Base-by-base conservation (phyloP, 768 basidiomycete species). In the Pholiota molesta region DNA sequence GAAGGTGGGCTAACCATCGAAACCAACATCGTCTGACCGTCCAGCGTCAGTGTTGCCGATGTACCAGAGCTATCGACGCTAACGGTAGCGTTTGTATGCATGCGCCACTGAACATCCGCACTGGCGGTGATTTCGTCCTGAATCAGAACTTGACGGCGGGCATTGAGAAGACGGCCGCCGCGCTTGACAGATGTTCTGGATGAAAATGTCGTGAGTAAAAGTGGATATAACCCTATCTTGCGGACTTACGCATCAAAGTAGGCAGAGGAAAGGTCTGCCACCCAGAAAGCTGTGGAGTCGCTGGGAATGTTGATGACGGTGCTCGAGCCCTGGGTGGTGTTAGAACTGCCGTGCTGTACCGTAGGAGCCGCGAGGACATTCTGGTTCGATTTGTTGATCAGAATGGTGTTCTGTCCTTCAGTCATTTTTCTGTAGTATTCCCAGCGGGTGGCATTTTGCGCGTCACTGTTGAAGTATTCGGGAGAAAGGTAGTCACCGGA, bases 381-480 rank as follows among this genome's bases (percentile, higher is more conserved):
- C 77, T 99, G 97, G 78, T 99, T 98, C 33, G 76, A 71, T 63
- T 79, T 77, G 67, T 83, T 83, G 66, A 98, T 82, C 57, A 96
- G 70, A 64, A 99, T 81, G 5, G 95, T 95, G 80, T 99, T 99
- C 79, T 99, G 97, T 2, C 97, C 97, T 76, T 97, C 94, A 4
- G 97, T 97, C 77, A 89, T 87, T 82, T 96, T 99, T 72, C 96
- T 85, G 82, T 97, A 99, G 79, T 97, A 99, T 64, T 84, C 69
- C 96, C 95, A 99, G 58, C 97, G 83, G 23, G 78, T 72, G 52
- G 87, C 83, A 62, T 80, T 76, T 73, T 97, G 94, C 0, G 74
- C 71, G 65, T 93, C 94, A 60, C 73, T 85, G 31, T 73, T 78
- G 81, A 99, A 99, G 79, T 99, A 99, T 39, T 82, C 81, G 1